Evolutionary conservation across 2,329 filamentous ascomycete species (phyloP).

Genomic region (Hymenotorrendiella dingleyae): DNA sequence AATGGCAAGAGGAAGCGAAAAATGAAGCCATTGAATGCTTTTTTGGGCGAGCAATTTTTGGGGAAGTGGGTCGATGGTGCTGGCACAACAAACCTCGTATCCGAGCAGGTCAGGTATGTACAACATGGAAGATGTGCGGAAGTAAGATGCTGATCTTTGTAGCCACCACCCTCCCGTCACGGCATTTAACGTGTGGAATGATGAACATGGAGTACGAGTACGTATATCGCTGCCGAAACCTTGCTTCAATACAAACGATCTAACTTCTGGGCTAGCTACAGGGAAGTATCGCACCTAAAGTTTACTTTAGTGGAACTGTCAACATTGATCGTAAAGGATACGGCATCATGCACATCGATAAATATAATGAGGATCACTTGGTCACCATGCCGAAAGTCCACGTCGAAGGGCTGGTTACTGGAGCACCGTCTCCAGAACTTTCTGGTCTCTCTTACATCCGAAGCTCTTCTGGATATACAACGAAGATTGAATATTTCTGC

Average conservation of each 20-base stretch:
- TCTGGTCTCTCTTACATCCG: constrained; percentile 78
- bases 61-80: constrained; percentile 80
- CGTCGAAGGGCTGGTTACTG: constrained; percentile 84
- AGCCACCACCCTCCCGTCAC: constrained; percentile 91
- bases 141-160: neutral
- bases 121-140: neutral
- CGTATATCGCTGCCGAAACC: neutral
- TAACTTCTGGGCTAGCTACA: constrained; percentile 42
- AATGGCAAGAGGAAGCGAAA: constrained; percentile 72
- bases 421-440: constrained; percentile 82
- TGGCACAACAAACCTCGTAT: constrained; percentile 78
- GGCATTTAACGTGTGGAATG: constrained; percentile 86
- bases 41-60: constrained; percentile 87
- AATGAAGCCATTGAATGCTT: constrained; percentile 96
- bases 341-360: constrained; percentile 70
- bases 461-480: constrained; percentile 78
- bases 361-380: constrained; percentile 57
- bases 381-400: constrained; percentile 88
- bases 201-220: constrained; percentile 63
- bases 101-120: constrained; percentile 76
- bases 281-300: constrained; percentile 94
- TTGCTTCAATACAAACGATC: neutral
- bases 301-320: constrained; percentile 87
- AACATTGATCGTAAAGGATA: constrained; percentile 92
- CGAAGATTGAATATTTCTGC: constrained; percentile 85